A percentile compares a stretch with the other conserved stretches of the same genome.
phyloP scores from a whole-genome alignment of 1,284 basidiomycete genomes.

The Moesziomyces sp. region DNA sequence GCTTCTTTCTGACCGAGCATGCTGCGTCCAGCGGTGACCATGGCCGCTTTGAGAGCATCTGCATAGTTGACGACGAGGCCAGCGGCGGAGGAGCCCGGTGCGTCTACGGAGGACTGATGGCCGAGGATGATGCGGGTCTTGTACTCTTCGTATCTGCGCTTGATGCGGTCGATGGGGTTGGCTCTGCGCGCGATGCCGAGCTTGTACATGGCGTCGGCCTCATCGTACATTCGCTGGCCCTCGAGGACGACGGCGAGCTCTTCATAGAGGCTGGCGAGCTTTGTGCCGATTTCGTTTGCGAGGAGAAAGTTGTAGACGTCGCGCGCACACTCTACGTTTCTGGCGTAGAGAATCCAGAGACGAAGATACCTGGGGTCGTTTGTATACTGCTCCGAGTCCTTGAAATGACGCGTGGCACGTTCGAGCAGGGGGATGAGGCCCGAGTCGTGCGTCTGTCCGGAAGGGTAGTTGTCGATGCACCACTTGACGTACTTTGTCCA shows the following conservation, averaged over 20 bases:
- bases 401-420: constrained; percentile 80
- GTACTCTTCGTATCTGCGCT: constrained; percentile 84
- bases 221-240: constrained; percentile 75
- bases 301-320: constrained; percentile 74
- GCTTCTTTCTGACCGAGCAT: constrained; percentile 57
- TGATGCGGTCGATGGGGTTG: constrained; percentile 84
- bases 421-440: constrained; percentile 79
- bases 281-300: constrained; percentile 80
- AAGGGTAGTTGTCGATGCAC: constrained; percentile 74
- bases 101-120: constrained; percentile 23
- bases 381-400: constrained; percentile 81
- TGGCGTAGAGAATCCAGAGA: constrained; percentile 81
- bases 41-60: constrained; percentile 56
- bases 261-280: constrained; percentile 82
- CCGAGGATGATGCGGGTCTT: constrained; percentile 72
- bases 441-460: constrained; percentile 73
- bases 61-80: constrained; percentile 35
- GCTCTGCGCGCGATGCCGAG: constrained; percentile 85
- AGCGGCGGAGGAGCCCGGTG: constrained; percentile 7
- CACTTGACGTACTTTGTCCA: constrained; percentile 75
- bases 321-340: constrained; percentile 61
- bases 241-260: constrained; percentile 84
- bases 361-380: constrained; percentile 88
- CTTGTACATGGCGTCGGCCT: constrained; percentile 80
- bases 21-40: constrained; percentile 57